These are phyloP conservation scores for Pyricularia pennisetigena DNA, from an alignment of 2,329 filamentous ascomycete species.

Conservation along the genomic window DNA sequence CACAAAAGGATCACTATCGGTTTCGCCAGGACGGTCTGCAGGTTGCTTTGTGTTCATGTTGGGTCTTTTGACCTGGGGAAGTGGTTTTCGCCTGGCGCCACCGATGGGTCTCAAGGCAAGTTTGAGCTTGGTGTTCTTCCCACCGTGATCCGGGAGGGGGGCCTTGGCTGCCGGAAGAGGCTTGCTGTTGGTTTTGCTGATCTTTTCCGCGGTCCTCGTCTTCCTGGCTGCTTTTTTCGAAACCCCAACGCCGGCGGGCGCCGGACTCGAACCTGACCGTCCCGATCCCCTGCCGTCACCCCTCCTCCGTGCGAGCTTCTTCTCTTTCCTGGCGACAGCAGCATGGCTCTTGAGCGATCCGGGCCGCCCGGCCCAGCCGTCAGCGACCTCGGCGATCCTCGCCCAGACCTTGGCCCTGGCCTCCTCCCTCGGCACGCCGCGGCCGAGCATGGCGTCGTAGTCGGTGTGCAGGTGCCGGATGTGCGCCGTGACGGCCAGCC, in stretches of 20 bases:
- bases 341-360: neutral
- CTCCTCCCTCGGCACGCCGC: neutral
- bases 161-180: neutral
- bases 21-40: neutral
- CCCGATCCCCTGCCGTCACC: neutral
- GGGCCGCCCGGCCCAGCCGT: neutral
- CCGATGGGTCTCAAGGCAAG: neutral
- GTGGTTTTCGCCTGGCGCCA: neutral
- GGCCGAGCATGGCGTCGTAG: constrained; percentile 30
- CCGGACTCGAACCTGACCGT: neutral
- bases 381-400: neutral
- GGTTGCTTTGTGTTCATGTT: neutral
- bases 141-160: neutral
- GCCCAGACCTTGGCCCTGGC: neutral
- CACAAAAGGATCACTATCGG: neutral
- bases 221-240: neutral
- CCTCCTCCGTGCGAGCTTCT: neutral
- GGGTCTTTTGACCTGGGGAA: neutral
- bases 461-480: constrained; percentile 35
- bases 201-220: neutral
- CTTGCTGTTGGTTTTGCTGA: neutral
- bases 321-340: neutral
- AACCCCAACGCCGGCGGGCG: too few relatives aligned
- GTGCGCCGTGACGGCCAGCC: constrained; percentile 37
- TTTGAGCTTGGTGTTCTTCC: neutral